These are phyloP conservation scores for Dovyalis caffra DNA, from an alignment of 345 rosid species.

Conservation along the genomic window DNA sequence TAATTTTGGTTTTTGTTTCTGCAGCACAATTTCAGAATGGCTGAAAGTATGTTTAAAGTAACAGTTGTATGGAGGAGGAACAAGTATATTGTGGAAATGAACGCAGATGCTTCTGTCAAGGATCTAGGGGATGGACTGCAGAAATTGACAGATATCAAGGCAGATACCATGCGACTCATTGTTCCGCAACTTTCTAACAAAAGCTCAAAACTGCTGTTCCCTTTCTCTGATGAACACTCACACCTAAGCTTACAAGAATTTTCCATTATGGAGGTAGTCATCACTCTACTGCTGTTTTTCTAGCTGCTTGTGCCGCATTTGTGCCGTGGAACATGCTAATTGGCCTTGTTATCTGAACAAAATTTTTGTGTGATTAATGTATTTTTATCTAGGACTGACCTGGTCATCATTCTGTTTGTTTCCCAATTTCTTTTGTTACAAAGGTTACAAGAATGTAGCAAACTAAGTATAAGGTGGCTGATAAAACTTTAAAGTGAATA, in stretches of 20 bases:
- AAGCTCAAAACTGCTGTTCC: constrained; percentile 67
- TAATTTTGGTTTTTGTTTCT: constrained; percentile 6
- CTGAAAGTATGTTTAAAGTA: constrained; percentile 36
- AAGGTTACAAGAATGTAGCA: no score
- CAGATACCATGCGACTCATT: constrained; percentile 72
- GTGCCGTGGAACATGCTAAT: no score
- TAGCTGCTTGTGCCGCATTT: no score
- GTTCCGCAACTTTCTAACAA: constrained; percentile 55
- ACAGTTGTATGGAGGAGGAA: constrained; percentile 71
- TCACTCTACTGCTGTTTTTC: no score
- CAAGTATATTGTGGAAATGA: constrained; percentile 55
- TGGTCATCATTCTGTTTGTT: background rate
- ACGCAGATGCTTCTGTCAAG: constrained; percentile 48
- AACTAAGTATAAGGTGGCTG: no score
- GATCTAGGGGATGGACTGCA: constrained; percentile 70
- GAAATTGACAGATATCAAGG: constrained; percentile 63
- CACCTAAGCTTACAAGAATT: constrained; percentile 51
- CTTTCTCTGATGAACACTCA: constrained; percentile 65
- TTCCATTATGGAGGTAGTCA: constrained; percentile 52
- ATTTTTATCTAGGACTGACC: no score
- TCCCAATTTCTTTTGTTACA: background rate
- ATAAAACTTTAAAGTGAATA: no score
- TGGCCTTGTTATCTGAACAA: no score
- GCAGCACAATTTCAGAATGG: constrained; percentile 42
- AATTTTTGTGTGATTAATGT: no score